A percentile compares a stretch with the other conserved stretches of the same genome.
These are phyloP conservation scores for Pythium coloratum DNA, from an alignment of 352 stramenopile genomes.

Conservation along the genomic window DNA sequence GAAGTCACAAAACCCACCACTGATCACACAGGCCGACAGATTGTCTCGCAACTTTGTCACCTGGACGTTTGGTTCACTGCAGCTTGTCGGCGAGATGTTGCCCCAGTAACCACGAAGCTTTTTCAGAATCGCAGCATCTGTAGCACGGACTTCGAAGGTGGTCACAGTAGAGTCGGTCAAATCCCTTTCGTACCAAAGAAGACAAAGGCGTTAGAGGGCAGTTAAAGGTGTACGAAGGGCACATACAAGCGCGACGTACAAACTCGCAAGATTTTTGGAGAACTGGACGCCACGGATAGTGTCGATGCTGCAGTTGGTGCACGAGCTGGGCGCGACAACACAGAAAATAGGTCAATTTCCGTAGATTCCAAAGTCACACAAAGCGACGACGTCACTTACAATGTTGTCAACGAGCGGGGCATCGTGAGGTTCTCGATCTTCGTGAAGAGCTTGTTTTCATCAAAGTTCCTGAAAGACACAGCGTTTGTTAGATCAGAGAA, in stretches of 20 bases:
- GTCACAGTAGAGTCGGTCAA: background rate
- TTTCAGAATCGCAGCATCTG: background rate
- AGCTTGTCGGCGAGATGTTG: background rate
- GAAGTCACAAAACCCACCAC: background rate
- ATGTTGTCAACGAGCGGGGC: background rate
- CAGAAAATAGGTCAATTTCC: background rate
- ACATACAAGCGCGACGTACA: background rate
- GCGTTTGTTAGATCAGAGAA: background rate
- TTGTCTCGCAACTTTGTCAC: background rate
- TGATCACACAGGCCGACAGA: background rate
- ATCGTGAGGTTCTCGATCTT: slow-evolving; percentile 1
- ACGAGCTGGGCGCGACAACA: background rate
- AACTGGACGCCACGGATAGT: background rate
- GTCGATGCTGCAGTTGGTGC: background rate
- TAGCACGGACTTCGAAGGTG: background rate
- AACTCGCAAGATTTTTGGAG: background rate
- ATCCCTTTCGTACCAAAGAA: background rate
- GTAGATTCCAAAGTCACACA: too few species aligned
- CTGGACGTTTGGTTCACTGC: background rate
- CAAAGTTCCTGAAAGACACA: background rate
- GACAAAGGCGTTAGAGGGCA: background rate
- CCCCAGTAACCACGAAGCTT: background rate
- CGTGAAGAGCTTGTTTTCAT: background rate
- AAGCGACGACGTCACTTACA: background rate
- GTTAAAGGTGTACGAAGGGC: background rate